A percentile compares a stretch with the other conserved stretches of the same genome.
phyloP scores from a whole-genome alignment of 225 moss, liverwort and hornwort species.

The Sphagnum tenellum region DNA sequence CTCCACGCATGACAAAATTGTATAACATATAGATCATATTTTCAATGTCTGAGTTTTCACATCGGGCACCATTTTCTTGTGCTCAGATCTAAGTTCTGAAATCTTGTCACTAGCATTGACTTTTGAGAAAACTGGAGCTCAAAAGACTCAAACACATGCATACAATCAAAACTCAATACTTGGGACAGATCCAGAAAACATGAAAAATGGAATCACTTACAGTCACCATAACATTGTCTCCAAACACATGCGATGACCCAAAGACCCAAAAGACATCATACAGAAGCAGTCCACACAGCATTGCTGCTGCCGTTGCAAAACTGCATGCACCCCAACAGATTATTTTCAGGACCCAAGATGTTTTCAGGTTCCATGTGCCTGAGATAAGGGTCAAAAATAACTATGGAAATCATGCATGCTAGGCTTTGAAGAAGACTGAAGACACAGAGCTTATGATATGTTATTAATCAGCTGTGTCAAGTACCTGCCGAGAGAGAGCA shows the following conservation, averaged over 20 bases:
- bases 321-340: constrained; percentile 19
- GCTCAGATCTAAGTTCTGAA: too few species aligned
- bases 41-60: too few species aligned
- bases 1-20: too few species aligned
- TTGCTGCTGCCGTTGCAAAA: constrained; percentile 85
- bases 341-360: neutral
- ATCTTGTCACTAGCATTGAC: too few species aligned
- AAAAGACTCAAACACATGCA: too few species aligned
- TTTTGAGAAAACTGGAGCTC: too few species aligned
- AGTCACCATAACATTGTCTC: constrained; percentile 97
- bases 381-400: too few species aligned
- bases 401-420: neutral
- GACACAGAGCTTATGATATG: neutral
- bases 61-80: too few species aligned
- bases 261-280: constrained; percentile 99
- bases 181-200: too few species aligned
- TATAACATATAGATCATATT: too few species aligned
- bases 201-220: constrained; percentile 24
- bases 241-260: constrained; percentile 93
- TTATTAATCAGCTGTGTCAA: neutral
- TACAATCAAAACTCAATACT: too few species aligned
- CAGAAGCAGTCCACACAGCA: constrained; percentile 84
- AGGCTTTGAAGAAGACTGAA: neutral
- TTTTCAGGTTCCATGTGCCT: neutral
- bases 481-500: constrained; percentile 90